Conservation (phyloP, 2,329 filamentous ascomycete species). For the Curvularia eragrostidis region DNA sequence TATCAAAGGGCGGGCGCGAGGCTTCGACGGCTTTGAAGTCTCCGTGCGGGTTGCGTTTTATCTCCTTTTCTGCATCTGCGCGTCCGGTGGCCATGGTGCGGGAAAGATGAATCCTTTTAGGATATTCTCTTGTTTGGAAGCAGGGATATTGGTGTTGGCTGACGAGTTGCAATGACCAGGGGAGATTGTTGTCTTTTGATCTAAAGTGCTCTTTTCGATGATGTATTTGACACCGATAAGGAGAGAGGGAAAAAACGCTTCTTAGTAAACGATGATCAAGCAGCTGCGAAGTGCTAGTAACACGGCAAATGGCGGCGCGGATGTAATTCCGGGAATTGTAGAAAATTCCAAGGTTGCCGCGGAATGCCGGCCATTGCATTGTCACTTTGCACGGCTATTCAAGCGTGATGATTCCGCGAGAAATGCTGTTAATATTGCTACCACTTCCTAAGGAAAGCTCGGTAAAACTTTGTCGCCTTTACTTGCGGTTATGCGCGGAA, state of each 20-base stretch:
- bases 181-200: not conserved
- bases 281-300: not conserved
- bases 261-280: conserved; percentile 13
- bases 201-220: not conserved
- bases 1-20: conserved; percentile 67
- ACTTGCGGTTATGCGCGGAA: conserved; percentile 20
- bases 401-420: not conserved
- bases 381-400: not conserved
- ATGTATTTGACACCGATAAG: not conserved
- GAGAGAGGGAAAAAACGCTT: not conserved
- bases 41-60: conserved; percentile 71
- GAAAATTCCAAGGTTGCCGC: conserved; percentile 13
- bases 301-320: conserved; percentile 32
- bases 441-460: not conserved
- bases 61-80: conserved; percentile 54
- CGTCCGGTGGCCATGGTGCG: conserved; percentile 38
- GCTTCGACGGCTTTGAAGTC: conserved; percentile 78
- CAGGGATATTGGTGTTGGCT: not conserved
- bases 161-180: not conserved
- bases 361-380: conserved; percentile 7
- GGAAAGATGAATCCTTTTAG: not conserved
- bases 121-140: not conserved
- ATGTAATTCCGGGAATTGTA: conserved; percentile 24
- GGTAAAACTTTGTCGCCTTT: not conserved
- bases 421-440: not conserved